A percentile compares a stretch with the other conserved stretches of the same genome.
phyloP scores from a whole-genome alignment of 306 rosid genomes.

The Mimosa pudica region DNA sequence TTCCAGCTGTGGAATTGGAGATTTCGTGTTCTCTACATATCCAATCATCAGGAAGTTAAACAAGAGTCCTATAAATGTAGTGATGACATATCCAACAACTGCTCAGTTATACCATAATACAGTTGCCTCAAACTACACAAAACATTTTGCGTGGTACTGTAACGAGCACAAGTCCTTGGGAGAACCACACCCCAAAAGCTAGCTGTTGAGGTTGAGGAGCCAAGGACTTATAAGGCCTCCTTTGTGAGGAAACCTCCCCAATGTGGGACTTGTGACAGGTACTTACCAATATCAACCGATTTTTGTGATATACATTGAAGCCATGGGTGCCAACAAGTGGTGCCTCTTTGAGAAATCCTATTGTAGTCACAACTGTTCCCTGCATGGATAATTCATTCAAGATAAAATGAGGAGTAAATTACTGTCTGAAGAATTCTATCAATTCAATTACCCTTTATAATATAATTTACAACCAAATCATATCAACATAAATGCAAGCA shows the following conservation, averaged over 20 bases:
- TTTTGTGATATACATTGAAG: constrained; percentile 90
- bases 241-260: too few species aligned
- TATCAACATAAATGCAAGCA: constrained; percentile 19
- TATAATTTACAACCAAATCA: constrained; percentile 10
- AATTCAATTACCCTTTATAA: constrained; percentile 17
- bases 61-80: constrained; percentile 19
- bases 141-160: background rate
- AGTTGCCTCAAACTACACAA: constrained; percentile 12
- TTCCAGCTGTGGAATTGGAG: constrained; percentile 16
- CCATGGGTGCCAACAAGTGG: constrained; percentile 75
- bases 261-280: too few species aligned
- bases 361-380: constrained; percentile 72
- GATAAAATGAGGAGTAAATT: constrained; percentile 13
- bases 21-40: constrained; percentile 51
- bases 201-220: too few species aligned
- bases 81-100: constrained; percentile 13
- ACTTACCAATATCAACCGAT: constrained; percentile 84
- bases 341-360: constrained; percentile 95
- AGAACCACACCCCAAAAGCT: too few species aligned
- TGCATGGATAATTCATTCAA: constrained; percentile 33
- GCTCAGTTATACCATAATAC: constrained; percentile 2
- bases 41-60: constrained; percentile 68
- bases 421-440: constrained; percentile 17
- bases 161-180: too few species aligned
- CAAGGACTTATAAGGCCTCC: too few species aligned